Evolutionary conservation across 2,329 filamentous ascomycete species (phyloP).

Genomic region (Dichotomopilus funicola): DNA sequence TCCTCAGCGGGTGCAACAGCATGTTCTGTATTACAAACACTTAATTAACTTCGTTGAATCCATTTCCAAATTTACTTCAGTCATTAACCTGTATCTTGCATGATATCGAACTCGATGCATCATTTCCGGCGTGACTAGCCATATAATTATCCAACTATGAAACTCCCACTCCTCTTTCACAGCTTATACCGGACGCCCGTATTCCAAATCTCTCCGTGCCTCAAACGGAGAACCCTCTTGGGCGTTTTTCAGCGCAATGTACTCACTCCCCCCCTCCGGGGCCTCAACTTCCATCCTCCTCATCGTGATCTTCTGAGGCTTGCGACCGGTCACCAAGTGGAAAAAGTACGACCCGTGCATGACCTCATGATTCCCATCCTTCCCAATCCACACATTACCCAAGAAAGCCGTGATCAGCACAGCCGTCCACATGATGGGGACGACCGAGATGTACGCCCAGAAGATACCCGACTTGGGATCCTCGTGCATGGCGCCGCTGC

Average conservation of each 20-base stretch:
- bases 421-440: conserved; percentile 48
- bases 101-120: too few species aligned
- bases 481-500: conserved; percentile 14
- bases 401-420: conserved; percentile 26
- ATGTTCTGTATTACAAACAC: too few species aligned
- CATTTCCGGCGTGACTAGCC: too few species aligned
- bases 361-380: conserved; percentile 23
- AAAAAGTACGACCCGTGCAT: conserved; percentile 21
- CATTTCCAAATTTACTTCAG: too few species aligned
- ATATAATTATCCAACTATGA: too few species aligned
- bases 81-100: too few species aligned
- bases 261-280: not conserved
- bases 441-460: conserved; percentile 57
- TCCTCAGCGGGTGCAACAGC: too few species aligned
- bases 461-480: conserved; percentile 46
- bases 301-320: conserved; percentile 16
- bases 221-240: too few species aligned
- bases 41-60: too few species aligned
- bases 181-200: too few species aligned
- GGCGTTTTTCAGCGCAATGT: not conserved
- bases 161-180: too few species aligned
- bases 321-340: conserved; percentile 16
- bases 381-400: conserved; percentile 31
- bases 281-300: not conserved
- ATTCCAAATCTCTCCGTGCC: too few species aligned